Evolutionary conservation across 2,329 filamentous ascomycete genomes (phyloP).

Genomic region (Sclerotiophoma versabilis): DNA sequence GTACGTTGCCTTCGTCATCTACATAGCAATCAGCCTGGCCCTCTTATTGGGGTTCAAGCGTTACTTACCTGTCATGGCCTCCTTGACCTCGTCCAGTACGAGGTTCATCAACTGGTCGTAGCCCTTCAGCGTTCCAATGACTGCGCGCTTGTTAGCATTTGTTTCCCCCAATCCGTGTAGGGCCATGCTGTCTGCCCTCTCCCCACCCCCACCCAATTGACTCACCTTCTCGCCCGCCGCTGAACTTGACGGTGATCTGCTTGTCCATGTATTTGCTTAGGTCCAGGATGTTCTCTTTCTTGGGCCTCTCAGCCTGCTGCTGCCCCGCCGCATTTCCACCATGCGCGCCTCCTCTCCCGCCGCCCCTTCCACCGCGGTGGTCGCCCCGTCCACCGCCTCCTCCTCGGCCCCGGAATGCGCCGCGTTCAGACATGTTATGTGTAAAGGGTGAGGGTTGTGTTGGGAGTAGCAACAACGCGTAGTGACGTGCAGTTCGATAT

Average conservation of each 20-base stretch:
- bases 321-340: constrained; percentile 36
- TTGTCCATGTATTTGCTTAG: constrained; percentile 97
- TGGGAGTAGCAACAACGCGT: constrained; percentile 15
- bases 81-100: constrained; percentile 92
- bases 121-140: constrained; percentile 88
- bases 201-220: background rate
- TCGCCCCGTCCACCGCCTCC: constrained; percentile 42
- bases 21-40: constrained; percentile 8
- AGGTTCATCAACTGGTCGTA: constrained; percentile 99
- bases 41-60: background rate
- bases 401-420: constrained; percentile 56
- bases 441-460: constrained; percentile 8
- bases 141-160: constrained; percentile 55
- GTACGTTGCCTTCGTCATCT: constrained; percentile 95
- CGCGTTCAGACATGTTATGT: constrained; percentile 62
- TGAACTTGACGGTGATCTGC: constrained; percentile 94
- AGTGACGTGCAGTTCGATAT: constrained; percentile 33
- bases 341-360: constrained; percentile 51
- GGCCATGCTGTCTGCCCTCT: background rate
- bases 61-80: constrained; percentile 81
- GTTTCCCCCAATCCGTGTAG: background rate
- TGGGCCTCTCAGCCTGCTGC: constrained; percentile 70
- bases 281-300: constrained; percentile 99
- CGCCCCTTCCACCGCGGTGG: constrained; percentile 50
- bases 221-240: constrained; percentile 87